Evolutionary conservation across 106 monocot species (phyloP).

Genomic region (Ottelia alismoides): DNA sequence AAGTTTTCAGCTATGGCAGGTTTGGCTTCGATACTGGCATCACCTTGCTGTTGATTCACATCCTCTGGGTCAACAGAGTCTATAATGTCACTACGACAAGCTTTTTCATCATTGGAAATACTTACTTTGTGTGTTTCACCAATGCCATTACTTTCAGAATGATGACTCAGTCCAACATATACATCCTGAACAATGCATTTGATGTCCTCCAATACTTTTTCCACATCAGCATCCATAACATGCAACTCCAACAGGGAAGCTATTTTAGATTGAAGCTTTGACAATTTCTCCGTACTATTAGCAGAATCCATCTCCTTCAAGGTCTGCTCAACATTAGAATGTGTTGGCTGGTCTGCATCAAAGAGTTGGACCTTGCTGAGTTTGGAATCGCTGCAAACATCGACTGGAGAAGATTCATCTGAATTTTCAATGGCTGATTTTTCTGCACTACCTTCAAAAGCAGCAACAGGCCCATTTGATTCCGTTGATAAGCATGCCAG

Average conservation of each 20-base stretch:
- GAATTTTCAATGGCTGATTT: constrained; percentile 4
- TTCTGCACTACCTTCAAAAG: constrained; percentile 12
- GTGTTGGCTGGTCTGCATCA: no score
- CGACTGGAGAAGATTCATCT: no score
- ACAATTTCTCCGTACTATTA: constrained; percentile 19
- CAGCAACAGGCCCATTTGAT: constrained; percentile 2
- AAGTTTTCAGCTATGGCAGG: constrained; percentile 25
- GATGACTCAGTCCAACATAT: constrained; percentile 25
- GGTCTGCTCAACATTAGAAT: no score
- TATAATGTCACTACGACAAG: background rate
- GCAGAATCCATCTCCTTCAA: no score
- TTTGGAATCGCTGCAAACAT: no score
- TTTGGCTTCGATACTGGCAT: no score
- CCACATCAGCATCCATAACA: constrained; percentile 15
- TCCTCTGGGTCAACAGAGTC: background rate
- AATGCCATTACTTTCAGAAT: constrained; percentile 2
- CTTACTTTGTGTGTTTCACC: background rate
- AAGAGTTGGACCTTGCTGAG: no score
- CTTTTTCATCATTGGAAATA: background rate
- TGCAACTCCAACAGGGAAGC: constrained; percentile 34
- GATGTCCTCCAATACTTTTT: constrained; percentile 44
- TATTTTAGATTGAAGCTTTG: constrained; percentile 37
- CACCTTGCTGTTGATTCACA: no score
- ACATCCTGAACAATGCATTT: constrained; percentile 34
- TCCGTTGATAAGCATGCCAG: constrained; percentile 19